A percentile compares a stretch with the other conserved stretches of the same genome.
Conservation (phyloP, 2,329 filamentous ascomycete genomes). For the Alternaria longipes region DNA sequence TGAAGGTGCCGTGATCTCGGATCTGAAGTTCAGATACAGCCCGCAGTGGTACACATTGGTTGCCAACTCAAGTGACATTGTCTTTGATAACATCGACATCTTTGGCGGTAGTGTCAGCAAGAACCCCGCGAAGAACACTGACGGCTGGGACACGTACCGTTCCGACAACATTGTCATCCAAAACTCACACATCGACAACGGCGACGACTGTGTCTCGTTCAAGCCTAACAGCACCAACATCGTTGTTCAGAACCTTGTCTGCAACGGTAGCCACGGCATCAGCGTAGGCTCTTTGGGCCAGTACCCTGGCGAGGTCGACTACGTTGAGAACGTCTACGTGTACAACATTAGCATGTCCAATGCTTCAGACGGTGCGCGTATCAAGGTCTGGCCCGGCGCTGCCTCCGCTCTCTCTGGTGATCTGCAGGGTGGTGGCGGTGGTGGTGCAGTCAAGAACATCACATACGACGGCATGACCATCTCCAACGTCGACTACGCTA, state of each 20-base stretch:
- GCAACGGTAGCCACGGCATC: conserved; percentile 76
- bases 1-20: conserved; percentile 65
- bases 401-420: conserved; percentile 65
- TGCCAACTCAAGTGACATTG: conserved; percentile 70
- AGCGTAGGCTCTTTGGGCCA: conserved; percentile 77
- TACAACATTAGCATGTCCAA: conserved; percentile 53
- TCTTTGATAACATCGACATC: conserved; percentile 71
- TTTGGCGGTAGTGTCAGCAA: conserved; percentile 62
- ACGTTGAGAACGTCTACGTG: conserved; percentile 72
- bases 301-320: conserved; percentile 69
- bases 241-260: conserved; percentile 71
- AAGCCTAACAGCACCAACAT: conserved; percentile 77
- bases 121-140: conserved; percentile 71
- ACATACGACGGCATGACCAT: conserved; percentile 71
- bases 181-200: conserved; percentile 70
- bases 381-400: conserved; percentile 76
- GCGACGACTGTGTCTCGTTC: conserved; percentile 77
- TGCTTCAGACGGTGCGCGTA: conserved; percentile 69
- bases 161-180: conserved; percentile 71
- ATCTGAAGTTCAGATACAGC: conserved; percentile 69
- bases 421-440: conserved; percentile 72
- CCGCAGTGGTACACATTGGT: conserved; percentile 72
- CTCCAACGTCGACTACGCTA: conserved; percentile 70
- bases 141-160: conserved; percentile 71
- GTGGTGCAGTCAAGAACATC: conserved; percentile 70